Evolutionary conservation across 208 protist genomes (phyloP), one percentile per base, ranked within the genome.

Genomic region (Leishmania major): DNA sequence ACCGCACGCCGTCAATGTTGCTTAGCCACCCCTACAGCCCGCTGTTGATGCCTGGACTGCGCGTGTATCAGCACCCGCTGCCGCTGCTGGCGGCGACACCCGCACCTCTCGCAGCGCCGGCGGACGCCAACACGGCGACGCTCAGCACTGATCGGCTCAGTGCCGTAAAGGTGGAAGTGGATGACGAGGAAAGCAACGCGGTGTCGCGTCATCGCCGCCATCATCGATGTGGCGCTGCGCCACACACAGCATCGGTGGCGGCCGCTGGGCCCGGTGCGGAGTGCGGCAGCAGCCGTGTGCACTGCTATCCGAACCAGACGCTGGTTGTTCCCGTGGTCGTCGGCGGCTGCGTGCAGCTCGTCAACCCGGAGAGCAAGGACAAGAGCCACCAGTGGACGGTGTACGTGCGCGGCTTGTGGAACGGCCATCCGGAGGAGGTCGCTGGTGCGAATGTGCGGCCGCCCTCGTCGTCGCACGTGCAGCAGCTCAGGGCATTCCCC

Each of bases 331-430:
- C 92, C 10, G 49, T 97, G 57, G 86, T 97, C 31, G 94, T 96
- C 40, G 92, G 92, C 75, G 90, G 92, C 72, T 90, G 88, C 75
- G 91, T 94, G 67, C 86, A 88, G 66, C 90, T 96, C 37, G 82
- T 94, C 40, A 90, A 93, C 75, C 85, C 83, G 35, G 91, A 93
- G 55, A 94, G 85, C 84, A 84, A 90, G 31, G 89, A 96, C 62
- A 90, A 90, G 77, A 96, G 91, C 82, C 93, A 96, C 59, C 83
- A 87, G 70, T 97, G 94, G 93, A 96, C 93, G 19, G 94, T 97
- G n/a, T 97, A 97, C 83, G 86, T 97, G 57, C 94, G 94, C 28
- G 94, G 94, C 2, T 78, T 97, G 37, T 92, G 91, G 87, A 94
- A 95, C 74, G 91, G 88, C 11, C 72, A 90, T 66, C 86, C 86